Conservation (phyloP, 805 yeast species). For the Wickerhamiella sorbophila region DNA sequence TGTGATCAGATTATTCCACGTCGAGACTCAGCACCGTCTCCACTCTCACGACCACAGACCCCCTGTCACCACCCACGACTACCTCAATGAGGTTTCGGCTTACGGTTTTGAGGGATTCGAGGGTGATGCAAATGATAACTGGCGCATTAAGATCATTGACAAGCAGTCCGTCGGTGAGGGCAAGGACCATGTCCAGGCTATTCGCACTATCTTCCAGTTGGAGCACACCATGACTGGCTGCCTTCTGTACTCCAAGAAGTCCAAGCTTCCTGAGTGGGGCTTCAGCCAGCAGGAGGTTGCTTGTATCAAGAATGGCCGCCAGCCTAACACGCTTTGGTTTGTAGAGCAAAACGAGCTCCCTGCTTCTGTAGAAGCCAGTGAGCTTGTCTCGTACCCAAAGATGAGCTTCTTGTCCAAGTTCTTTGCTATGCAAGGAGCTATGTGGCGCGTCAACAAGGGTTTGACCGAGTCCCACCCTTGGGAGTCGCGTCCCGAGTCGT, state of each 20-base stretch:
- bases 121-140: conserved; percentile 59
- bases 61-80: conserved; percentile 82
- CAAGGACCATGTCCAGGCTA: conserved; percentile 33
- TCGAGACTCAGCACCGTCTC: conserved; percentile 48
- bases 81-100: conserved; percentile 69
- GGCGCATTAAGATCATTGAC: conserved; percentile 42
- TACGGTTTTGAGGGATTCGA: conserved; percentile 46
- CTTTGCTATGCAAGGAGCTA: conserved; percentile 40
- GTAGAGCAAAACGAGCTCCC: conserved; percentile 56
- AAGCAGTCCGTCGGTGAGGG: conserved; percentile 27
- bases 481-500: conserved; percentile 42
- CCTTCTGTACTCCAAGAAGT: conserved; percentile 55
- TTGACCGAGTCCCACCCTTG: conserved; percentile 36
- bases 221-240: conserved; percentile 57
- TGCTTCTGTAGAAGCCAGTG: conserved; percentile 26
- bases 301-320: conserved; percentile 62
- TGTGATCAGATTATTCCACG: conserved; percentile 54
- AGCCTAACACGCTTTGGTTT: conserved; percentile 56
- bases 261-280: conserved; percentile 74
- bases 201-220: conserved; percentile 58
- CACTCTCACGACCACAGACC: conserved; percentile 66
- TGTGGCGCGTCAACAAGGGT: conserved; percentile 37
- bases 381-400: conserved; percentile 22
- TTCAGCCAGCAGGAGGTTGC: conserved; percentile 74
- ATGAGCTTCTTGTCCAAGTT: conserved; percentile 38